phyloP scores from a whole-genome alignment of 768 basidiomycete genomes.

The Suillus weaverae region DNA sequence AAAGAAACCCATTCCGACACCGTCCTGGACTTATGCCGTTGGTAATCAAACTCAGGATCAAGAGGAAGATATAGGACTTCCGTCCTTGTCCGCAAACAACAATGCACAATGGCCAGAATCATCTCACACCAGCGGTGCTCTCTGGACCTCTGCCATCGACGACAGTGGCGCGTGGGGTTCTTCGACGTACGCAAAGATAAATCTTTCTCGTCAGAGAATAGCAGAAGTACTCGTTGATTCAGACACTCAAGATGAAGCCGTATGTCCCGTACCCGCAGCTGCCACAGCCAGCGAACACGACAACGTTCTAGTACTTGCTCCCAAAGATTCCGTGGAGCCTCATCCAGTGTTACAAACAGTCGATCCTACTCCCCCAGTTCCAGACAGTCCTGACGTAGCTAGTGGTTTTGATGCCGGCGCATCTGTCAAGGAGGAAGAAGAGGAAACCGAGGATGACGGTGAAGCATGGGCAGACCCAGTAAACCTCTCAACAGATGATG shows the following conservation, averaged over 20 bases:
- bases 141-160: conserved; percentile 38
- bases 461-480: conserved; percentile 14
- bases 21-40: conserved; percentile 11
- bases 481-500: conserved; percentile 3
- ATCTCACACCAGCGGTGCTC: conserved; percentile 36
- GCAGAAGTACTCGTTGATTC: neutral
- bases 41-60: conserved; percentile 27
- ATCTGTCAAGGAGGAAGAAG: conserved; percentile 12
- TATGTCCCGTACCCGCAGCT: neutral
- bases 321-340: conserved; percentile 6
- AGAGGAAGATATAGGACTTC: conserved; percentile 56
- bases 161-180: conserved; percentile 9
- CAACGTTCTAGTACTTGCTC: neutral
- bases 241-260: conserved; percentile 1
- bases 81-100: conserved; percentile 55
- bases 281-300: conserved; percentile 2
- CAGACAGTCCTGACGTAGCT: conserved; percentile 39
- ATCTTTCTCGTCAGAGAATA: conserved; percentile 3
- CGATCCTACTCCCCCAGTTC: conserved; percentile 6
- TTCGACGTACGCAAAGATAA: conserved; percentile 18
- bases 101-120: conserved; percentile 50
- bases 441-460: conserved; percentile 16
- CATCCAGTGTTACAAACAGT: neutral
- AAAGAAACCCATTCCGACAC: conserved; percentile 5
- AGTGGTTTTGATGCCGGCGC: conserved; percentile 48